A percentile compares a stretch with the other conserved stretches of the same genome.
phyloP scores from a whole-genome alignment of 331 rosid species.

The Erythrophleum ivorense region DNA sequence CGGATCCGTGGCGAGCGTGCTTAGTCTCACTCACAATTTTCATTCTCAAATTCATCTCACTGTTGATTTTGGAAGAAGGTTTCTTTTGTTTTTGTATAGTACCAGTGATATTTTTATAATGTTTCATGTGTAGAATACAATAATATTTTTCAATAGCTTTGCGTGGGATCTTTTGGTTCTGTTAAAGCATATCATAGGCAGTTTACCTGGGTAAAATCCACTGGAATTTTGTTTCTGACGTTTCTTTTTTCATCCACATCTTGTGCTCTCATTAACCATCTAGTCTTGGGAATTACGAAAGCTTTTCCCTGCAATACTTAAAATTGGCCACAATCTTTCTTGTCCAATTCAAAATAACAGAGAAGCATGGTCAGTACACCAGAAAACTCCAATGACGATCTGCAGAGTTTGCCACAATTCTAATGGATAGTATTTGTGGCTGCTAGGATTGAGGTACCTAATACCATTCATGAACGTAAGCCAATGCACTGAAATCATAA shows the following conservation, averaged over 20 bases:
- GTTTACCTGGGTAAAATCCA: background rate
- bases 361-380: background rate
- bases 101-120: background rate
- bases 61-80: background rate
- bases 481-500: too few relatives aligned
- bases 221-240: background rate
- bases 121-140: background rate
- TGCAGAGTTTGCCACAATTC: too few relatives aligned
- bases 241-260: background rate
- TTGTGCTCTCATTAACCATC: too few relatives aligned
- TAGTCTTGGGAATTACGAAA: too few relatives aligned
- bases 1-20: conserved; percentile 1
- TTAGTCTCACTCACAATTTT: background rate
- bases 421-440: too few relatives aligned
- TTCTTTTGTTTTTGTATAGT: background rate
- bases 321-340: background rate
- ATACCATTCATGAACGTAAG: too few relatives aligned
- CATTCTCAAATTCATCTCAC: background rate
- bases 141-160: background rate
- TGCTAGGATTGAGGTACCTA: too few relatives aligned
- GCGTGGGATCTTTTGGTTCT: background rate
- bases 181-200: background rate
- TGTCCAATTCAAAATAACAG: background rate
- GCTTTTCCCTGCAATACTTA: background rate
- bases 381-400: background rate